Base-by-base conservation (phyloP, 2,329 filamentous ascomycete species). In the Diaporthe sp. region DNA sequence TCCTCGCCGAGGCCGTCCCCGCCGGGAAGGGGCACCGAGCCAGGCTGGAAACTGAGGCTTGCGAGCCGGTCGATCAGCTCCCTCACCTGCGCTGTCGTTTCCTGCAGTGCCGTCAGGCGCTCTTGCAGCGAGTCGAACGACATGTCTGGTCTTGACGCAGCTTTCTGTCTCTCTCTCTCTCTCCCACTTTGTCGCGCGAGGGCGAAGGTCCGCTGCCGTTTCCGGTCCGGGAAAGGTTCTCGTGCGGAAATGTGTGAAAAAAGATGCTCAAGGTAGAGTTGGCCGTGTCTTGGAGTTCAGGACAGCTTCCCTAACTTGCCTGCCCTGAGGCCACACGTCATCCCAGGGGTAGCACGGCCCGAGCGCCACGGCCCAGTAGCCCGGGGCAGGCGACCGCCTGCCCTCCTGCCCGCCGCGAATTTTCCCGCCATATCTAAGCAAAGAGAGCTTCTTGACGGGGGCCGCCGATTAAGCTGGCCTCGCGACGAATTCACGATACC, bases 71-170 rank as follows among this genome's bases (percentile, higher is more conserved):
- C 84, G 80, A 93, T 92, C 62, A 93, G 87, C 75, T 89, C 87
- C 78, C 86, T 84, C 39, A 93, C 86, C 82, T 92, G 90, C 8
- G 84, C 80, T 10, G 90, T 90, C 28, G 87, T 92, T 85, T 88
- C 94, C 87, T 90, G 94, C 75, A 90, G 85, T 77, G 87, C 88
- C 81, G 83, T 81, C 39, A 93, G 86, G 83, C 91, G 87, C 87
- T 92, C 85, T 85, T 93, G 87, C 82, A 95, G 79, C 79, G 89
- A 82, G 85, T 92, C 85, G 85, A 92, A 84, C 81, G 92, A 87
- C 87, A 90, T 90, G 31, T 77, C 80, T 17, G 71, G 53, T 70
- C 31, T 72, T 49, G 12, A 22, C 37, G 9, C 49, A 8, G 13
- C 34, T n/a, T 6, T 39, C 57, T 15, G 22, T 15, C 55, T 28